These are phyloP conservation scores for Grigorovia jiainica DNA, from an alignment of 805 yeast species.

Conservation along the genomic window DNA sequence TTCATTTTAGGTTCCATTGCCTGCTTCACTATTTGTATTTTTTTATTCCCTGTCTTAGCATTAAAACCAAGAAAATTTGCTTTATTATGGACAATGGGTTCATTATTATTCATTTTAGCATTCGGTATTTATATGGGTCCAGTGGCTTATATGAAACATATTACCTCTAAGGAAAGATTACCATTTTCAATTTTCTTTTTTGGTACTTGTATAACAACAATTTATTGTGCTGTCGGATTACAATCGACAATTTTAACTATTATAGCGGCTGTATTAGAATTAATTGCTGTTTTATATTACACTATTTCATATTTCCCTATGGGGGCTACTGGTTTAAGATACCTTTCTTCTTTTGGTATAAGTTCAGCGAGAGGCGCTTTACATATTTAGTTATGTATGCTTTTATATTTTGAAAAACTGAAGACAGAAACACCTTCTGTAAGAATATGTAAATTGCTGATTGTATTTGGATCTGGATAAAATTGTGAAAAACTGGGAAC, in stretches of 20 bases:
- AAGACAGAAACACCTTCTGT: too few species aligned
- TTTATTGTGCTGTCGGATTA: constrained; percentile 60
- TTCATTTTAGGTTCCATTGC: constrained; percentile 69
- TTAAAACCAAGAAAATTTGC: constrained; percentile 89
- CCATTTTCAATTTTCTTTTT: constrained; percentile 76
- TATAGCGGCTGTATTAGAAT: constrained; percentile 63
- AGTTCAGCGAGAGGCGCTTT: constrained; percentile 40
- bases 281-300: constrained; percentile 83
- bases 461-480: too few species aligned
- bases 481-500: too few species aligned
- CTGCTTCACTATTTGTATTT: constrained; percentile 74
- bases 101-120: constrained; percentile 73
- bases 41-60: constrained; percentile 82
- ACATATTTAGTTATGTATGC: constrained; percentile 17
- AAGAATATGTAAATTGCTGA: too few species aligned
- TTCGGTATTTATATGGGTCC: constrained; percentile 94
- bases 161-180: constrained; percentile 64
- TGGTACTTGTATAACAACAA: constrained; percentile 66
- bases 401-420: too few species aligned
- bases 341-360: constrained; percentile 48
- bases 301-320: constrained; percentile 91
- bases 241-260: constrained; percentile 71
- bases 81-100: constrained; percentile 82
- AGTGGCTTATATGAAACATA: constrained; percentile 61
- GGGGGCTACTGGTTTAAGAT: constrained; percentile 69